Base-by-base conservation (phyloP, 805 yeast genomes). In the Lipomyces anomalus region DNA sequence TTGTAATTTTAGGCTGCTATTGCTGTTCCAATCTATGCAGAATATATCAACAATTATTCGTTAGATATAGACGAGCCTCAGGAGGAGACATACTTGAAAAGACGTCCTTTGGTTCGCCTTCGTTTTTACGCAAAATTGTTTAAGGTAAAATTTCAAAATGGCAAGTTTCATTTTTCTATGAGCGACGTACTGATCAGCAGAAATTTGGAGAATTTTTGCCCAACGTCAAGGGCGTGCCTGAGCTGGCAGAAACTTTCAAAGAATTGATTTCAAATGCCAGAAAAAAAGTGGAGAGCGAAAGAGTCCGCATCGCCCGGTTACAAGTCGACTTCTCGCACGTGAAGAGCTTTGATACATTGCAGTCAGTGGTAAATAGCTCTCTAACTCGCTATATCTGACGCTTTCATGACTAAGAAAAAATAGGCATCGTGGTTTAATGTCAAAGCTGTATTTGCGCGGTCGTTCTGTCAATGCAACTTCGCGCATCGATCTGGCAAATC, bases 81-180 rank as follows among this genome's bases (percentile, higher is more conserved):
- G 13, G 53, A 50, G 16, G 34, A 42, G 22, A 28, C 43, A 4
- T 57, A 57, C 38, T 44, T 57, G 24, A 38, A 43, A 7, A 47
- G 58, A 7, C 52, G 60, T 5, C 60, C 60, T 3, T 39, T 57
- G 11, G 61, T 57, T 7, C 54, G 60, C 5, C 48, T 57, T 6
- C 44, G 59, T 7, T 58, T 57, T 34, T 41, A 38, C 29, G 37
- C 61, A 16, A 57, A 57, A 40, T 38, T 57, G 21, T 57, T 55
- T 47, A 56, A 56, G 44, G 56, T 52, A 28, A 6, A 44, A 23
- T 5, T 2, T n/a, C 23, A 4, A 5, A 9, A n/a, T 21, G 1
- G n/a, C n/a, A 6, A 16, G 9, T 6, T 28, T 22, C 34, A 11
- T 37, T 11, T 7, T 18, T 7, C 26, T 7, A 18, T 29, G 6